phyloP scores from a whole-genome alignment of 1,284 basidiomycete genomes.

The Amylostereum areolatum region DNA sequence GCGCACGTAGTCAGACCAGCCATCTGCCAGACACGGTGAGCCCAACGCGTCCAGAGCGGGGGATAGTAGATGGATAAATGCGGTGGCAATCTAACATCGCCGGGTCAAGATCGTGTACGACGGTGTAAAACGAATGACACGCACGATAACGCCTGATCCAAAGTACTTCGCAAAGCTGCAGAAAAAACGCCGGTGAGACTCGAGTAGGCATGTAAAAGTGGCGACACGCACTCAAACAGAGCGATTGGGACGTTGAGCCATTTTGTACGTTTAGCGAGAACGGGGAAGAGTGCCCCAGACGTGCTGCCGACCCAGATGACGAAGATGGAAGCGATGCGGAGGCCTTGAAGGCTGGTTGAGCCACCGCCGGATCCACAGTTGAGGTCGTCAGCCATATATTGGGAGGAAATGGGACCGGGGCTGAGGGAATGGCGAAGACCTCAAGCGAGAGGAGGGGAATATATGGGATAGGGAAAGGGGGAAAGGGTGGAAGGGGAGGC shows the following conservation, averaged over 20 bases:
- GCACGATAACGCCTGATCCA: slow-evolving; percentile 86
- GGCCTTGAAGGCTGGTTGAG: slow-evolving; percentile 27
- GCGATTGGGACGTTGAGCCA: slow-evolving; percentile 56
- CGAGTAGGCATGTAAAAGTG: not conserved
- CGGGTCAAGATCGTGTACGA: not conserved
- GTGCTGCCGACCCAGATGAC: slow-evolving; percentile 72
- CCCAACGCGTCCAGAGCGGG: slow-evolving; percentile 71
- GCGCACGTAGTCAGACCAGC: slow-evolving; percentile 72
- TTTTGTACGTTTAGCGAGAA: slow-evolving; percentile 59
- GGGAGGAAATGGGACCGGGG: no score
- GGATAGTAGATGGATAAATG: slow-evolving; percentile 81
- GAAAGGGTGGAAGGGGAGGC: no score
- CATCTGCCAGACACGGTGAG: slow-evolving; percentile 65
- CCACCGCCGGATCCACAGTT: slow-evolving; percentile 29
- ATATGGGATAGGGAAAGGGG: no score
- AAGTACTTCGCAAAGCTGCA: slow-evolving; percentile 91
- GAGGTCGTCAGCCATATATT: not conserved
- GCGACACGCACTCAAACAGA: slow-evolving; percentile 64
- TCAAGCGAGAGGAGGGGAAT: no score
- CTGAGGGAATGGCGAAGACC: no score
- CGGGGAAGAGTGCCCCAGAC: slow-evolving; percentile 78
- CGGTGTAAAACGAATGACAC: slow-evolving; percentile 19
- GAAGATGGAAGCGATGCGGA: slow-evolving; percentile 85
- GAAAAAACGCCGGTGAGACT: not conserved
- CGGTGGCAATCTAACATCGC: slow-evolving; percentile 75